Percentiles rank a stretch among this genome's conserved stretches.
Evolutionary conservation across 2,329 filamentous ascomycete species (phyloP).

Genomic region (Arthrocladium fulminans): DNA sequence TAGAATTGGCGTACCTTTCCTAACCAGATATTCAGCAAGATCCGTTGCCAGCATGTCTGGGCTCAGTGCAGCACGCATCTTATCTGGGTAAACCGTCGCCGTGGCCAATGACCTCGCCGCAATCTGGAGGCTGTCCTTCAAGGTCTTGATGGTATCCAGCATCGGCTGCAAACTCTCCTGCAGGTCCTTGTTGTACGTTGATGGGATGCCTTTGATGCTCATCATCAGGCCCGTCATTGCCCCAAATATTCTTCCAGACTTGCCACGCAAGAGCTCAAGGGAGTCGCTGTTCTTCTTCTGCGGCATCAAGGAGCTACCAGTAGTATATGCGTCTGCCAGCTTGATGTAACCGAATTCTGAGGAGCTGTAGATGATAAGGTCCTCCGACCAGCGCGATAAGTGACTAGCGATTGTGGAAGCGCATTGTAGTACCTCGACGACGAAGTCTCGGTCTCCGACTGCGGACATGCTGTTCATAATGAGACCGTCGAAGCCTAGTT

Average conservation of each 20-base stretch:
- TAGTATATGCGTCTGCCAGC: slow-evolving; percentile 70
- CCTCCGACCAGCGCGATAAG: slow-evolving; percentile 72
- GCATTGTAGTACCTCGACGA: slow-evolving; percentile 75
- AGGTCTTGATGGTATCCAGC: slow-evolving; percentile 73
- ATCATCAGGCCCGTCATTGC: slow-evolving; percentile 74
- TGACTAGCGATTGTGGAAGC: slow-evolving; percentile 68
- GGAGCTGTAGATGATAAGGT: slow-evolving; percentile 74
- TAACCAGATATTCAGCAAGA: slow-evolving; percentile 40
- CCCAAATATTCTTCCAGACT: slow-evolving; percentile 67
- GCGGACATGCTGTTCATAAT: slow-evolving; percentile 65
- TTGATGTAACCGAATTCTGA: slow-evolving; percentile 68
- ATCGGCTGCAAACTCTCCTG: slow-evolving; percentile 82
- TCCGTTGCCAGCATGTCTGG: slow-evolving; percentile 70
- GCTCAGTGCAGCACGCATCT: slow-evolving; percentile 70
- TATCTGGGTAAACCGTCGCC: slow-evolving; percentile 58
- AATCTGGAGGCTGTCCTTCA: slow-evolving; percentile 68
- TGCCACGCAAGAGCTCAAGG: slow-evolving; percentile 67
- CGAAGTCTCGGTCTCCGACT: slow-evolving; percentile 71
- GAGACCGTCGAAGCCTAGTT: slow-evolving; percentile 69
- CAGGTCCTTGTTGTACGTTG: slow-evolving; percentile 85
- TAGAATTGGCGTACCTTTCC: no score
- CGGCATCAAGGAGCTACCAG: slow-evolving; percentile 68
- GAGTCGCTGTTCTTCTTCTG: slow-evolving; percentile 78
- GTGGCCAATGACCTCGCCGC: slow-evolving; percentile 72
- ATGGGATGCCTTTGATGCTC: slow-evolving; percentile 65